phyloP scores from a whole-genome alignment of 768 basidiomycete genomes.

The Mycena metata region DNA sequence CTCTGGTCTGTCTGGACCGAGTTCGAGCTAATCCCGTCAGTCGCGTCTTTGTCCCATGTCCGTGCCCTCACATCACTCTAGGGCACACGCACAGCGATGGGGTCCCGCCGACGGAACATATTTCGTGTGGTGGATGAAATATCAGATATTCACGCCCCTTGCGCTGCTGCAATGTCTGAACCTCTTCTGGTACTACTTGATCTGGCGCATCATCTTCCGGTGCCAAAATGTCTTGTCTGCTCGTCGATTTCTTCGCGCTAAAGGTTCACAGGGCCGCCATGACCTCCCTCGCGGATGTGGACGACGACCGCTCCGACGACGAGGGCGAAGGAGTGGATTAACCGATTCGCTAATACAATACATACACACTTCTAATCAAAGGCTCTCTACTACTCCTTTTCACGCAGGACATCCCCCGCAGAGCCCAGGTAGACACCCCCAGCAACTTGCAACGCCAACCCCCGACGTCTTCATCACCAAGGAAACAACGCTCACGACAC shows the following conservation, averaged over 20 bases:
- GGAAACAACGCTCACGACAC: constrained; percentile 86
- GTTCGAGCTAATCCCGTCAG: constrained; percentile 81
- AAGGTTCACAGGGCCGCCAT: no score
- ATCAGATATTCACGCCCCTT: constrained; percentile 84
- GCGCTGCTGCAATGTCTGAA: constrained; percentile 85
- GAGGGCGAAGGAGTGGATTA: no score
- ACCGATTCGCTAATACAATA: no score
- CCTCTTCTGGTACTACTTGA: constrained; percentile 93
- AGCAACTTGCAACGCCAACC: constrained; percentile 83
- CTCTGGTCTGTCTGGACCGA: constrained; percentile 90
- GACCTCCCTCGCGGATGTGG: no score
- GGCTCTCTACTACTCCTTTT: no score
- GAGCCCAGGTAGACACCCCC: constrained; percentile 84
- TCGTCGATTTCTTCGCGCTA: no score
- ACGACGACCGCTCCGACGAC: no score
- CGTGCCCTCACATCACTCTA: constrained; percentile 42
- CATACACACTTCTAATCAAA: no score
- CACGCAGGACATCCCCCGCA: constrained; percentile 75
- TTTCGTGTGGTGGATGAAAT: constrained; percentile 83
- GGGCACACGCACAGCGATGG: constrained; percentile 70
- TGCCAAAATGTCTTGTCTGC: constrained; percentile 46
- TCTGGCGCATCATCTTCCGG: constrained; percentile 82
- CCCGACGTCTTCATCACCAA: constrained; percentile 82
- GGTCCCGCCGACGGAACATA: constrained; percentile 74
- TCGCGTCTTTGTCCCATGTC: constrained; percentile 33